Evolutionary conservation across 371 early-diverging fungal species (phyloP).

Genomic region (Zychaea mexicana): DNA sequence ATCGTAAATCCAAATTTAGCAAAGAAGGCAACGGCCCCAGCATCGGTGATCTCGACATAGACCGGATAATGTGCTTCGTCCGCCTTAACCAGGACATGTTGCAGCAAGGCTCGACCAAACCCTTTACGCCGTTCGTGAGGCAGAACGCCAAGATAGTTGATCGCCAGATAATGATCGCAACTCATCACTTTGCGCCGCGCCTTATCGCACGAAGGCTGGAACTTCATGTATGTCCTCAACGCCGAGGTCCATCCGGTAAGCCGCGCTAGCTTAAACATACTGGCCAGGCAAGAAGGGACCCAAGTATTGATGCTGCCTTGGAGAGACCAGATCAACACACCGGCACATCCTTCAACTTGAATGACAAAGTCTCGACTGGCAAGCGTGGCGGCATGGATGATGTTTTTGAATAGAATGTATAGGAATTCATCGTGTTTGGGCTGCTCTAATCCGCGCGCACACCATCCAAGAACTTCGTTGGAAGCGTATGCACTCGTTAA

Average conservation of each 20-base stretch:
- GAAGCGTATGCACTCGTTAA: constrained; percentile 32
- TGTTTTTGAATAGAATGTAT: constrained; percentile 29
- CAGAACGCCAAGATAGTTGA: constrained; percentile 40
- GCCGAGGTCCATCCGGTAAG: constrained; percentile 34
- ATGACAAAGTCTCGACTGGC: constrained; percentile 41
- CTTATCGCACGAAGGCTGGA: constrained; percentile 38
- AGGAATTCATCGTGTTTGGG: constrained; percentile 29
- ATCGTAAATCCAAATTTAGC: constrained; percentile 32
- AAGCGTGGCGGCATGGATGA: constrained; percentile 28
- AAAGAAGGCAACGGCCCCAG: constrained; percentile 79
- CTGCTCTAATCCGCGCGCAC: constrained; percentile 4
- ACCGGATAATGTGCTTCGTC: constrained; percentile 91
- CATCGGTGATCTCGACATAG: constrained; percentile 79
- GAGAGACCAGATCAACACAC: constrained; percentile 33
- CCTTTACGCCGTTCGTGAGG: constrained; percentile 43
- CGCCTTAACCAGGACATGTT: constrained; percentile 38
- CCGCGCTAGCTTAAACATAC: constrained; percentile 26
- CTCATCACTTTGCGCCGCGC: constrained; percentile 28
- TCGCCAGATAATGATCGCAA: constrained; percentile 18
- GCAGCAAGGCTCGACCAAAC: constrained; percentile 31
- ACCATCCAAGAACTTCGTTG: constrained; percentile 26
- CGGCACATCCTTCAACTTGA: constrained; percentile 46
- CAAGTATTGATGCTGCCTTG: constrained; percentile 13
- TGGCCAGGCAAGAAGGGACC: constrained; percentile 19
- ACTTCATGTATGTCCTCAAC: constrained; percentile 28